Conservation (phyloP, 352 stramenopile species). For the Globisporangium orthogonon region DNA sequence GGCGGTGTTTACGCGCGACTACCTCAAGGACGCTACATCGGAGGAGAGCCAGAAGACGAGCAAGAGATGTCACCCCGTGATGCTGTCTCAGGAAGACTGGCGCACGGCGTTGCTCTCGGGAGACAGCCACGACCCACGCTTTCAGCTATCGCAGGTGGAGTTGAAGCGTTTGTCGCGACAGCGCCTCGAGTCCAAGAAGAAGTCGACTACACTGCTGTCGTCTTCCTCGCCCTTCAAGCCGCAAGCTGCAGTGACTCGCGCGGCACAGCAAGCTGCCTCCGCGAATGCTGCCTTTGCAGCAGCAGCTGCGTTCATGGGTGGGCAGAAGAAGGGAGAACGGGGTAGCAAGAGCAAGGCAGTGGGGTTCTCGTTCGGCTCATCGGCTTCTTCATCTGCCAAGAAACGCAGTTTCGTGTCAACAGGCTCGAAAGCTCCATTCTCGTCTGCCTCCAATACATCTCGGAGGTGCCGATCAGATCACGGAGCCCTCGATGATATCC, state of each 20-base stretch:
- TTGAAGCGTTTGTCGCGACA: constrained; percentile 30
- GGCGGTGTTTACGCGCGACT: constrained; percentile 53
- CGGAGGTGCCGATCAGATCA: neutral
- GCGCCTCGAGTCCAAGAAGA: constrained; percentile 27
- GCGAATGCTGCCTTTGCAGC: constrained; percentile 32
- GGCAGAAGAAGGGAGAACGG: constrained; percentile 1
- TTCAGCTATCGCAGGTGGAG: constrained; percentile 32
- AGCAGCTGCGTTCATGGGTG: constrained; percentile 33
- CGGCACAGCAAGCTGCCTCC: constrained; percentile 20
- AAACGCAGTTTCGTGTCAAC: constrained; percentile 1
- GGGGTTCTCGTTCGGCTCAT: neutral
- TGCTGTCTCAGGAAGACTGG: constrained; percentile 22
- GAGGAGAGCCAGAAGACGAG: constrained; percentile 1
- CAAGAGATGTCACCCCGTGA: constrained; percentile 16
- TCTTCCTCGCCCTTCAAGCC: neutral
- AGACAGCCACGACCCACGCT: constrained; percentile 25
- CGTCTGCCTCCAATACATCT: neutral
- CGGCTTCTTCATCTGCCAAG: neutral
- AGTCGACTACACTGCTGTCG: constrained; percentile 2
- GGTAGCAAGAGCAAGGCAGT: constrained; percentile 12
- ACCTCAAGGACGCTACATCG: constrained; percentile 26
- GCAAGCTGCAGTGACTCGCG: neutral
- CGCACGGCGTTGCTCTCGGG: constrained; percentile 24
- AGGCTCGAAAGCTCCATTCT: too few relatives aligned
- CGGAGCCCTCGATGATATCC: neutral